Evolutionary conservation across 768 basidiomycete genomes (phyloP).

Genomic region (Postia placenta): DNA sequence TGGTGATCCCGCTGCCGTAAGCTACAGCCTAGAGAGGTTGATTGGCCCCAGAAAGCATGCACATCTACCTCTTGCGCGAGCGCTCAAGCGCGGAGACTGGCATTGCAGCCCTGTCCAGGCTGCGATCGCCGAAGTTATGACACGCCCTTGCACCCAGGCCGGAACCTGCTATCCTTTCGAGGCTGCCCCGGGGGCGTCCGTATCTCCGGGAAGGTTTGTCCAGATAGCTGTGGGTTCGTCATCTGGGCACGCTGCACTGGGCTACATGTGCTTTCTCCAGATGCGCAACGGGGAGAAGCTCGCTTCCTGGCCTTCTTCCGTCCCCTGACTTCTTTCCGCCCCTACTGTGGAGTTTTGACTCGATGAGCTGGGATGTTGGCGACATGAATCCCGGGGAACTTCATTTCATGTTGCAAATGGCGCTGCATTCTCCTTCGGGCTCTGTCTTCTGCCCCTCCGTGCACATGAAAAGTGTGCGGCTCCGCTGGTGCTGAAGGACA

Average conservation of each 20-base stretch:
- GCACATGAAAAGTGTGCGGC: no score
- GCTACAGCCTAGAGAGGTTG: no score
- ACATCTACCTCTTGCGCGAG: no score
- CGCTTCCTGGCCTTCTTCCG: not conserved
- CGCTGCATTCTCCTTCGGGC: no score
- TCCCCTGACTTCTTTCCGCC: not conserved
- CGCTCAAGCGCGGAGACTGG: not conserved
- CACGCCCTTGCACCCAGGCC: not conserved
- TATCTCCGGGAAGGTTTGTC: not conserved
- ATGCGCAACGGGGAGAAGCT: not conserved
- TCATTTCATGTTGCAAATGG: no score
- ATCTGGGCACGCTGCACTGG: not conserved
- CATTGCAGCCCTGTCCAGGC: not conserved
- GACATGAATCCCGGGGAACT: no score
- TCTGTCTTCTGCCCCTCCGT: no score
- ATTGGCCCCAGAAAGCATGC: no score
- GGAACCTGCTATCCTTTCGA: not conserved
- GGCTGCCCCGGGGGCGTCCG: not conserved
- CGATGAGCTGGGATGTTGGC: no score
- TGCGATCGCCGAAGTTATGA: not conserved
- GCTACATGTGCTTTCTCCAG: not conserved
- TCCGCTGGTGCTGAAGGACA: no score
- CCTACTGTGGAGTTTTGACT: not conserved
- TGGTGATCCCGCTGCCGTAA: not conserved
- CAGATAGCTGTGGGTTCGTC: not conserved